phyloP scores from a whole-genome alignment of 768 basidiomycete genomes.

The Psilocybe cyanescens region DNA sequence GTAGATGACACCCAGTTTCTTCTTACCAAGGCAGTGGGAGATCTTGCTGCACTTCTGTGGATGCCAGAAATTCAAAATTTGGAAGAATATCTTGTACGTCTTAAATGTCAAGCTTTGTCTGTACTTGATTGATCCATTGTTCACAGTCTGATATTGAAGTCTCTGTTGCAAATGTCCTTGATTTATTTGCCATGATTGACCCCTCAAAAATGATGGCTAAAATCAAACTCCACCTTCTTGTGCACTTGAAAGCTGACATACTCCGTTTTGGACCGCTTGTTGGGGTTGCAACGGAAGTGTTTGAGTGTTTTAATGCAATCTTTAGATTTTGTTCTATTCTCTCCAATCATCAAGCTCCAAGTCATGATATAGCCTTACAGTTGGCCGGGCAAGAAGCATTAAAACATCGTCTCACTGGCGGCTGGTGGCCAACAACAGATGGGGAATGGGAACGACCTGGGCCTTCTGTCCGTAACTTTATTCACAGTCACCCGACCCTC shows the following conservation, averaged over 20 bases:
- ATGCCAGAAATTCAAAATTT: conserved; percentile 39
- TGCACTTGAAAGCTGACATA: conserved; percentile 37
- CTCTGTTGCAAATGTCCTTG: conserved; percentile 39
- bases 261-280: conserved; percentile 38
- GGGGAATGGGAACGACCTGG: background rate
- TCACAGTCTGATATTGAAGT: conserved; percentile 30
- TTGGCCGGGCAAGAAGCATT: conserved; percentile 32
- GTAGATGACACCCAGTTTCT: conserved; percentile 23
- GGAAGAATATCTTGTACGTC: conserved; percentile 36
- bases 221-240: conserved; percentile 39
- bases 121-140: background rate
- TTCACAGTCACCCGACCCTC: background rate
- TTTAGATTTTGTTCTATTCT: conserved; percentile 42
- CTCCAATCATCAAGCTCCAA: conserved; percentile 47
- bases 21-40: conserved; percentile 34
- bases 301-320: conserved; percentile 46
- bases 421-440: conserved; percentile 27
- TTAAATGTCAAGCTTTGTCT: background rate
- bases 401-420: conserved; percentile 34
- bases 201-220: conserved; percentile 38
- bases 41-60: conserved; percentile 44
- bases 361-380: conserved; percentile 40
- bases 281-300: conserved; percentile 35
- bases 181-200: conserved; percentile 34
- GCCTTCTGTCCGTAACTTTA: background rate